Evolutionary conservation across 768 basidiomycete genomes (phyloP), one percentile per base, ranked within the genome.

Genomic region (Lyophyllum atratum): DNA sequence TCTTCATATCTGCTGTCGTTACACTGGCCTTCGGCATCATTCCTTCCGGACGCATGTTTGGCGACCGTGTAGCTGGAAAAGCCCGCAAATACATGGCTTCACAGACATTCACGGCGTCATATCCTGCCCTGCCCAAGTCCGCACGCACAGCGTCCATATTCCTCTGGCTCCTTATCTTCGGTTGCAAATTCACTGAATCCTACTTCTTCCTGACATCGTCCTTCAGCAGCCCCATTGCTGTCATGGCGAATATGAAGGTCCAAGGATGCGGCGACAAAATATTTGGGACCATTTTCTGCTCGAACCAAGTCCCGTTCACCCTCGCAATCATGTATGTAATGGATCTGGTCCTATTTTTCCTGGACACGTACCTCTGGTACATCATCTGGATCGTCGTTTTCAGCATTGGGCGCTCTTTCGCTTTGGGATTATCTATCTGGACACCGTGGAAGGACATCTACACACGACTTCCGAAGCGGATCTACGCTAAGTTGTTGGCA

Each of bases 361-460:
- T 99, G 76, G 97, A 99, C 80, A 99, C 97, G 45, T 99, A 98
- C 81, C 77, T 99, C 44, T 99, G 97, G 97, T 99, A 97, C 77
- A 93, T 98, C 78, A 95, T 98, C 71, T 98, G 96, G 96, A 85
- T 94, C 66, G 95, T 96, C 61, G 89, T 96, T 64, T 94, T 95
- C 81, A 92, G 89, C 67, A 89, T 96, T 47, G 88, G 84, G 9
- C 85, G 95, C 19, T 93, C 93, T 19, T 99, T 99, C 71, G 79
- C 87, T 2, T 81, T 99, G 25, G 97, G 97, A 11, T 80, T 99
- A 60, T 95, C 93, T 22, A 97, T 99, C 61, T 99, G 97, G 97
- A 98, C 97, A 0, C 97, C 97, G 0, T 99, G 97, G 97, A 90
- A 90, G 74, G 96, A 98, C 66, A 93, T 98, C 55, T 99, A 88